phyloP scores from a whole-genome alignment of 1,284 basidiomycete genomes.

The Leccinum holopus region DNA sequence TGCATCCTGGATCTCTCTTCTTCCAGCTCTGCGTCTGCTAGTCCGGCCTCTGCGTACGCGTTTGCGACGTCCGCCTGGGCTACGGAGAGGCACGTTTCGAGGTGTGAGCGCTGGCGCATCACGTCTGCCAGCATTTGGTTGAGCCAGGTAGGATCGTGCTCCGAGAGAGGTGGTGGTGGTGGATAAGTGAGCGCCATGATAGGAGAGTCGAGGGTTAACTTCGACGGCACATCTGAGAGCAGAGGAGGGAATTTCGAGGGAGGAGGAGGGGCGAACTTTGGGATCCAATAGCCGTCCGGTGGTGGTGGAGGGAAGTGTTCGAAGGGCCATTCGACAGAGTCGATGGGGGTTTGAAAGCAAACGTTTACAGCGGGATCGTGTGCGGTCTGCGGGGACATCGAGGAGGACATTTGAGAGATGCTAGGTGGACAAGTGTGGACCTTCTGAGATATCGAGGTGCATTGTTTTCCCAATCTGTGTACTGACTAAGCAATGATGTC shows the following conservation, averaged over 20 bases:
- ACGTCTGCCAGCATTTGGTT: constrained; percentile 27
- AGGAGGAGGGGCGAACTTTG: constrained; percentile 18
- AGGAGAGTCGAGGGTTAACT: constrained; percentile 22
- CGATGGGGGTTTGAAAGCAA: not conserved
- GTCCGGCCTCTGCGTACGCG: constrained; percentile 26
- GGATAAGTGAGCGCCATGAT: constrained; percentile 29
- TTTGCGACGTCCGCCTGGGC: constrained; percentile 19
- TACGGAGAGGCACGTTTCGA: constrained; percentile 19
- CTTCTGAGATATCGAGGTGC: not conserved
- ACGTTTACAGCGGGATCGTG: not conserved
- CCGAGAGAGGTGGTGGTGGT: constrained; percentile 21
- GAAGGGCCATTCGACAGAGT: constrained; percentile 25
- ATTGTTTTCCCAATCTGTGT: not conserved
- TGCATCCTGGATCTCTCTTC: constrained; percentile 27
- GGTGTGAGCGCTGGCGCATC: constrained; percentile 26
- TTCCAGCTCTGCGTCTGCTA: constrained; percentile 29
- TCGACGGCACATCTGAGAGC: constrained; percentile 12
- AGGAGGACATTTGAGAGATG: constrained; percentile 8
- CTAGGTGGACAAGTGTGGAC: not conserved
- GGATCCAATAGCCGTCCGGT: constrained; percentile 25
- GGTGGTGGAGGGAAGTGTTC: constrained; percentile 31
- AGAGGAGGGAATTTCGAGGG: constrained; percentile 23
- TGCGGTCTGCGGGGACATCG: constrained; percentile 4
- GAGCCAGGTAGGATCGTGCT: constrained; percentile 29
- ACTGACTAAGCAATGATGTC: not conserved